A percentile compares a stretch with the other conserved stretches of the same genome.
Conservation (phyloP, 2,329 filamentous ascomycete species). For the Trichoderma aggressivum region DNA sequence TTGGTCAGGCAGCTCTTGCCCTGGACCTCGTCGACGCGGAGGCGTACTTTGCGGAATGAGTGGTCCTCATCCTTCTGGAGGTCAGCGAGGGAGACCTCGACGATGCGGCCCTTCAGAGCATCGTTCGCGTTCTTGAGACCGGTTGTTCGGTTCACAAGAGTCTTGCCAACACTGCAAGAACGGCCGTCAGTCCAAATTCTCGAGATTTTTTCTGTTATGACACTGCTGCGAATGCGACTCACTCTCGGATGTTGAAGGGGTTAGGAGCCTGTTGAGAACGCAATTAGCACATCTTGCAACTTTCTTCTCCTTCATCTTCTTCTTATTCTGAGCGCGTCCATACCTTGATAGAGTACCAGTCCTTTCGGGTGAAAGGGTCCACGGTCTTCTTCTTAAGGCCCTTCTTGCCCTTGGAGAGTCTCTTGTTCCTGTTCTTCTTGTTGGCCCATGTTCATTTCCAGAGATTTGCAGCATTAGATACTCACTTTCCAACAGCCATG, state of each 20-base stretch:
- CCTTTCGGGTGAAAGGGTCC: conserved; percentile 97
- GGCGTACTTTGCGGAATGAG: conserved; percentile 99
- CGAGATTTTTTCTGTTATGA: not conserved
- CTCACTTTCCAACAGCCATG: conserved; percentile 62
- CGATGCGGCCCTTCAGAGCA: conserved; percentile 95
- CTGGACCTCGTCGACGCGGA: conserved; percentile 97
- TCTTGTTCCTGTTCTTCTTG: conserved; percentile 77
- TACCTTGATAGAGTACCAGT: conserved; percentile 98
- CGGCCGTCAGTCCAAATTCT: conserved; percentile 11
- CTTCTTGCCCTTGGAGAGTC: conserved; percentile 99
- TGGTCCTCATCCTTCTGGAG: conserved; percentile 99
- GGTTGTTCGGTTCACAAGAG: conserved; percentile 97
- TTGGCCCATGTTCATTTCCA: not conserved
- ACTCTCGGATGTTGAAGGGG: conserved; percentile 96
- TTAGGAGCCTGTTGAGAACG: conserved; percentile 69
- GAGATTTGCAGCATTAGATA: conserved; percentile 19
- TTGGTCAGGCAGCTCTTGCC: conserved; percentile 99
- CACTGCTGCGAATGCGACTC: conserved; percentile 45
- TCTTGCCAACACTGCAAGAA: conserved; percentile 87
- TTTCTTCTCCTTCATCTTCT: not conserved
- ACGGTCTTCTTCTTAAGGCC: conserved; percentile 99
- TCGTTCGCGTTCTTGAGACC: conserved; percentile 99
- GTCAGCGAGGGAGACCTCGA: conserved; percentile 98
- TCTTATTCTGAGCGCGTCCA: conserved; percentile 25
- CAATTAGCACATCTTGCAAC: not conserved